phyloP scores from a whole-genome alignment of 2,329 filamentous ascomycete species.

The Epichloe sibirici region DNA sequence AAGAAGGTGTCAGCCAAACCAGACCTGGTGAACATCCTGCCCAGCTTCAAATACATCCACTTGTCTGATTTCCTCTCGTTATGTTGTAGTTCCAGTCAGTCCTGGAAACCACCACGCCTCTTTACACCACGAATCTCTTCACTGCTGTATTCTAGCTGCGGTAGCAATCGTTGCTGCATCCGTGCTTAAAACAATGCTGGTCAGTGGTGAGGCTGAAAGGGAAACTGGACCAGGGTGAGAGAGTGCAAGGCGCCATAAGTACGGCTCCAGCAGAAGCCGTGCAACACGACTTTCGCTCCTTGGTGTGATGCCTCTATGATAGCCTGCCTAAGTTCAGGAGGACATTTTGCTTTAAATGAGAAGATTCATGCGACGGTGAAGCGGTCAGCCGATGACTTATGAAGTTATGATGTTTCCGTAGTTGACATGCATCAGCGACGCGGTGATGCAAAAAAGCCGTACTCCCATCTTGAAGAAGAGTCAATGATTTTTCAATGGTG shows the following conservation, averaged over 20 bases:
- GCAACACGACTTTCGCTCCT: constrained; percentile 53
- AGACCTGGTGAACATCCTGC: too few species aligned
- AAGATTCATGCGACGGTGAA: neutral
- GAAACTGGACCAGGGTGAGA: constrained; percentile 54
- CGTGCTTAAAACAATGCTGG: constrained; percentile 49
- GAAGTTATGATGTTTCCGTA: neutral
- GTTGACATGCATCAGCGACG: neutral
- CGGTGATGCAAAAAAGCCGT: neutral
- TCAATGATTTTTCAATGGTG: neutral
- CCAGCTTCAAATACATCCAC: too few species aligned
- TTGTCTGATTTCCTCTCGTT: too few species aligned
- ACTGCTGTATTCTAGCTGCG: constrained; percentile 54
- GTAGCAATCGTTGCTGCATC: constrained; percentile 53
- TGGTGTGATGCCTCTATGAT: constrained; percentile 28
- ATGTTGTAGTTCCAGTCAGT: too few species aligned
- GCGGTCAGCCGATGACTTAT: neutral
- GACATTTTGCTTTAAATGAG: neutral
- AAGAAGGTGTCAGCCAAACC: too few species aligned
- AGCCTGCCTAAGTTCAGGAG: neutral
- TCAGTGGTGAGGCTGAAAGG: constrained; percentile 53
- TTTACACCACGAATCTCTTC: constrained; percentile 27
- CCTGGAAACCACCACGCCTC: too few species aligned
- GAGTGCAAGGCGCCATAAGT: constrained; percentile 41
- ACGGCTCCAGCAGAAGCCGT: constrained; percentile 40
- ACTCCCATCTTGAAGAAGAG: too few species aligned